phyloP scores from a whole-genome alignment of 805 yeast genomes.

The Saccharomyces mikatae region DNA sequence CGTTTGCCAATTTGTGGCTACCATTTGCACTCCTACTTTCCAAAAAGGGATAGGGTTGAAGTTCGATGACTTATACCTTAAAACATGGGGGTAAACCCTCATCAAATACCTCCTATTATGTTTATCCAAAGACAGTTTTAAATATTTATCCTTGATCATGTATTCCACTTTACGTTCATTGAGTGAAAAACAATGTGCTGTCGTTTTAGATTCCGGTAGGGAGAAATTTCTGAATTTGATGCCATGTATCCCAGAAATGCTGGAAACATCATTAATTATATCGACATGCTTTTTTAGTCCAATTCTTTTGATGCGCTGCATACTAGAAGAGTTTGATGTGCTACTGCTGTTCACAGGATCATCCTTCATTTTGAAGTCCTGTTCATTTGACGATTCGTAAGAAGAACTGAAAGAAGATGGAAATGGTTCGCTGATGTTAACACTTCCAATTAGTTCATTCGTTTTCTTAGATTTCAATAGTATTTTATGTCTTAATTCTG shows the following conservation, averaged over 20 bases:
- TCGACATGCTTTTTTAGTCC: slow-evolving; percentile 19
- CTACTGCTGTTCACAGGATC: slow-evolving; percentile 9
- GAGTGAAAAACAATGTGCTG: slow-evolving; percentile 79
- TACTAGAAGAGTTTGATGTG: slow-evolving; percentile 2
- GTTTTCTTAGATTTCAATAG: slow-evolving; percentile 72
- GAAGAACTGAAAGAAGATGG: slow-evolving; percentile 31
- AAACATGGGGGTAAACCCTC: slow-evolving; percentile 82
- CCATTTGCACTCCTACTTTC: slow-evolving; percentile 86
- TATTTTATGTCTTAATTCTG: slow-evolving; percentile 58
- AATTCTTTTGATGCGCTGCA: slow-evolving; percentile 29
- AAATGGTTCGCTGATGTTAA: neutral
- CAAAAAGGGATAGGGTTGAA: slow-evolving; percentile 75
- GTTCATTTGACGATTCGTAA: slow-evolving; percentile 25
- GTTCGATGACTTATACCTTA: slow-evolving; percentile 69
- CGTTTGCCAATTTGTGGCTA: slow-evolving; percentile 95
- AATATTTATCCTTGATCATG: slow-evolving; percentile 55
- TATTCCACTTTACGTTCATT: slow-evolving; percentile 62
- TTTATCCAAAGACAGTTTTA: slow-evolving; percentile 49
- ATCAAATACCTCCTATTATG: slow-evolving; percentile 71
- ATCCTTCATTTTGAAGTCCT: slow-evolving; percentile 3
- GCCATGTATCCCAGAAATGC: slow-evolving; percentile 45
- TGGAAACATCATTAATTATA: slow-evolving; percentile 19
- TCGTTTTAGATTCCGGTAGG: slow-evolving; percentile 73
- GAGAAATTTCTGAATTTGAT: slow-evolving; percentile 74
- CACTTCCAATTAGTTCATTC: slow-evolving; percentile 1